These are phyloP conservation scores for Cnidoscolus chayamansa DNA, from an alignment of 441 rosid genomes.

Conservation along the genomic window DNA sequence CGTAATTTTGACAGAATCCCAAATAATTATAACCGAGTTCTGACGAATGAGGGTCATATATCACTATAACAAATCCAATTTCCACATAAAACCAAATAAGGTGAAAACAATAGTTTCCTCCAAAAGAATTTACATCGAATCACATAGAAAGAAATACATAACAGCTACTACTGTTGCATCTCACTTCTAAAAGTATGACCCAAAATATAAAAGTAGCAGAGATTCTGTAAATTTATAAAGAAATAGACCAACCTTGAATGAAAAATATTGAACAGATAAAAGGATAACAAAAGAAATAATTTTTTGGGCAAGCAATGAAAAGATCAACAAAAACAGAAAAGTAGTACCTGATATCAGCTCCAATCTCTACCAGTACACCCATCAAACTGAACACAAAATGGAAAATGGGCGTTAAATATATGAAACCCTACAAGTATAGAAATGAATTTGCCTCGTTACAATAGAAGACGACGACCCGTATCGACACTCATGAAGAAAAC, in stretches of 20 bases:
- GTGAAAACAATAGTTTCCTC: background rate
- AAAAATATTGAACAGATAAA: background rate
- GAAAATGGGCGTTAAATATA: background rate
- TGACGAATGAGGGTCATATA: background rate
- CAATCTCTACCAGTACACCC: conserved; percentile 54
- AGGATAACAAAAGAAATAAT: background rate
- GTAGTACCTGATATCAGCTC: conserved; percentile 47
- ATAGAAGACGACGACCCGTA: background rate
- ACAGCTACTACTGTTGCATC: background rate
- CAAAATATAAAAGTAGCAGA: background rate
- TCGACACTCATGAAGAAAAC: background rate
- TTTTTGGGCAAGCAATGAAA: background rate
- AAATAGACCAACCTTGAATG: too few species aligned
- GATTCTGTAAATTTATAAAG: too few species aligned
- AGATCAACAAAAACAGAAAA: background rate
- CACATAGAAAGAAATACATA: background rate
- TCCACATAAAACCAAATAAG: background rate
- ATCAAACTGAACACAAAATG: conserved; percentile 17
- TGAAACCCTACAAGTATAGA: conserved; percentile 16
- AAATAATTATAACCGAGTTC: background rate
- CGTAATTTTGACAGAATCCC: background rate
- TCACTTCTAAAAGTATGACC: background rate
- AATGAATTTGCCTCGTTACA: background rate
- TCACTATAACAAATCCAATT: background rate
- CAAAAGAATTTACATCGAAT: background rate